Base-by-base conservation (phyloP, 495 filamentous ascomycete genomes). In the Xylaria venustula region DNA sequence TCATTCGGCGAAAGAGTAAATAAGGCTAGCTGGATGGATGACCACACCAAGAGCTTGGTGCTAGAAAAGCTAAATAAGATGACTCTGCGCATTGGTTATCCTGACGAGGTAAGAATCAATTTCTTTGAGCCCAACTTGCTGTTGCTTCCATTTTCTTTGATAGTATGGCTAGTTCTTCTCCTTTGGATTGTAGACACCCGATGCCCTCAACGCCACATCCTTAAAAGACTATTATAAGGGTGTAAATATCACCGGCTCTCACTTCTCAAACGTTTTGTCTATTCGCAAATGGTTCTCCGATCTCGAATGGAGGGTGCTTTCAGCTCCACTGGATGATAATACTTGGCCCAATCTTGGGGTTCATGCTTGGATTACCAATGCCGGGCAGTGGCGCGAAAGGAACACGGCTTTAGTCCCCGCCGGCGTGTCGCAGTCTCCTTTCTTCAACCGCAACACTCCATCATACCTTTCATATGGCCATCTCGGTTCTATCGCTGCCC, bases 391-490 rank as follows among this genome's bases (percentile, higher is more conserved):
- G 14, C 11, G 54, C 6, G 20, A 37, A 4, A 60, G 58, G 26
- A 68, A 65, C 63, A 82, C 86, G 58, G 87, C 88, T 47, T 81
- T 84, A 14, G 87, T 89, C 69, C 85, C 84, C 9, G 85, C 86
- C 2, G 85, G 84, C 0, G 88, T 88, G 50, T 85, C 88, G 80
- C 85, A 89, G 59, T 75, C 81, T 0, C 85, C 84, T 9, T 73
- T 82, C 30, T 87, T 89, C 63, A 80, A 85, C 47, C 76, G 79
- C 1, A 69, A 76, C 28, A 75, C 86, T 2, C 87, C 87, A 0
- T 67, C 82, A 52, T 89, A 88, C 60, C 61, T 88, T 32, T 79
- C 81, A 41, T 89, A 88, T 66, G 87, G 87, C 26, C 81, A 84
- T 0, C 86, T 88, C 59, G 86, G 86, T 30, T 73, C 81, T 8